phyloP scores from a whole-genome alignment of 345 rosid genomes.

The Laguncularia racemosa region DNA sequence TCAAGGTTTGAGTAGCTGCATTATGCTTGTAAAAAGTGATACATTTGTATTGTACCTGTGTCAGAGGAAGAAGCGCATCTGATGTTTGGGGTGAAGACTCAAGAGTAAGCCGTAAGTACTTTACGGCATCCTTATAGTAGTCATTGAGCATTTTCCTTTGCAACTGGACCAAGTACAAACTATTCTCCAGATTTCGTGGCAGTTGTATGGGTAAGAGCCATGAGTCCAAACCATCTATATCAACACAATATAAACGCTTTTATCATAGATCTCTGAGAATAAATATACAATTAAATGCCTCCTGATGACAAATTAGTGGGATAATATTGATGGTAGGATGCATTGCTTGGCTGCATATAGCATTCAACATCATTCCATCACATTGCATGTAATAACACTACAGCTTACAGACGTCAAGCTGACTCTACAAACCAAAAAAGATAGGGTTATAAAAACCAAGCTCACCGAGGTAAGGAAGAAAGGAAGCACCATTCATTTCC shows the following conservation, averaged over 20 bases:
- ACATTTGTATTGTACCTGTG: conserved; percentile 45
- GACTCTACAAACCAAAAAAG: background rate
- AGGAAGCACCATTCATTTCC: conserved; percentile 23
- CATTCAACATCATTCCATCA: no score
- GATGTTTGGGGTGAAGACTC: conserved; percentile 27
- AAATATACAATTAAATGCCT: no score
- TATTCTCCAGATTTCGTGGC: conserved; percentile 33
- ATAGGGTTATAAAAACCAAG: background rate
- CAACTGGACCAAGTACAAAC: conserved; percentile 14
- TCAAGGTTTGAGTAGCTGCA: no score
- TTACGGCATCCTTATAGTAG: conserved; percentile 54
- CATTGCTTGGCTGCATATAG: no score
- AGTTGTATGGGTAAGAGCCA: conserved; percentile 67
- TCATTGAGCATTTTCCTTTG: conserved; percentile 25
- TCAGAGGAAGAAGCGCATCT: conserved; percentile 66
- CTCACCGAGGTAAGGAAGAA: conserved; percentile 51
- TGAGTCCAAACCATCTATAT: conserved; percentile 45
- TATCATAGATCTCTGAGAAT: background rate
- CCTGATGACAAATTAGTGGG: no score
- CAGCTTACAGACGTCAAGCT: background rate
- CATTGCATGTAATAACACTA: no score
- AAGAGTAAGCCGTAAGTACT: conserved; percentile 43
- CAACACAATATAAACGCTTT: conserved; percentile 4
- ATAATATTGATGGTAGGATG: no score
- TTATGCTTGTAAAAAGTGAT: no score